These are phyloP conservation scores for Cytospora mali DNA, from an alignment of 2,329 filamentous ascomycete species.

Conservation along the genomic window DNA sequence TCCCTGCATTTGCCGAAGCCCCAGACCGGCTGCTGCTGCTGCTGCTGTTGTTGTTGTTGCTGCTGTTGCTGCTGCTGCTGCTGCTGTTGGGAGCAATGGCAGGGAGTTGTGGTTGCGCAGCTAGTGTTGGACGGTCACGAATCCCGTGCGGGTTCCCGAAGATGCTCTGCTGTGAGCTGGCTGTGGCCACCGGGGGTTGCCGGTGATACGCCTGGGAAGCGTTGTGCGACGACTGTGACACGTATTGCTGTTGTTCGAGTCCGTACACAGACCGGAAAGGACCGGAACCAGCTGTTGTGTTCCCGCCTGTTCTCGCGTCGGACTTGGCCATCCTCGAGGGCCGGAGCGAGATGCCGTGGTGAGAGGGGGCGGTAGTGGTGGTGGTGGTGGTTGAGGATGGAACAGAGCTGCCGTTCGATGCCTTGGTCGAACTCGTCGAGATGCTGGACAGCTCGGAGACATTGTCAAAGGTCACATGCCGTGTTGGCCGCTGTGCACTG, in stretches of 20 bases:
- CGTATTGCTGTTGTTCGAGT: constrained; percentile 21
- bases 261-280: constrained; percentile 13
- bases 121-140: constrained; percentile 18
- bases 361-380: constrained; percentile 11
- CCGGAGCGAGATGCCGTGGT: constrained; percentile 15
- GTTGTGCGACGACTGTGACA: constrained; percentile 18
- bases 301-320: constrained; percentile 7
- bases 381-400: constrained; percentile 14
- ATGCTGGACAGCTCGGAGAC: constrained; percentile 15
- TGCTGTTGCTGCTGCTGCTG: neutral
- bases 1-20: neutral
- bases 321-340: constrained; percentile 15
- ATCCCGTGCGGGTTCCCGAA: constrained; percentile 28
- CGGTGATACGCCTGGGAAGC: constrained; percentile 10
- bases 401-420: constrained; percentile 13
- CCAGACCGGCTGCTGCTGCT: constrained; percentile 8
- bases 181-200: constrained; percentile 3
- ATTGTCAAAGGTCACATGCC: constrained; percentile 12
- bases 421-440: constrained; percentile 23
- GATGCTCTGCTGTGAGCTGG: constrained; percentile 20
- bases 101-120: constrained; percentile 13
- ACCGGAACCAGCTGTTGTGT: constrained; percentile 6
- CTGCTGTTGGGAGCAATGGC: constrained; percentile 5
- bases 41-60: constrained; percentile 1
- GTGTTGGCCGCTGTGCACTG: constrained; percentile 15